Evolutionary conservation across 129 eudicot species (phyloP), one percentile per base, ranked within the genome.

Genomic region (Ambrosia trifida): DNA sequence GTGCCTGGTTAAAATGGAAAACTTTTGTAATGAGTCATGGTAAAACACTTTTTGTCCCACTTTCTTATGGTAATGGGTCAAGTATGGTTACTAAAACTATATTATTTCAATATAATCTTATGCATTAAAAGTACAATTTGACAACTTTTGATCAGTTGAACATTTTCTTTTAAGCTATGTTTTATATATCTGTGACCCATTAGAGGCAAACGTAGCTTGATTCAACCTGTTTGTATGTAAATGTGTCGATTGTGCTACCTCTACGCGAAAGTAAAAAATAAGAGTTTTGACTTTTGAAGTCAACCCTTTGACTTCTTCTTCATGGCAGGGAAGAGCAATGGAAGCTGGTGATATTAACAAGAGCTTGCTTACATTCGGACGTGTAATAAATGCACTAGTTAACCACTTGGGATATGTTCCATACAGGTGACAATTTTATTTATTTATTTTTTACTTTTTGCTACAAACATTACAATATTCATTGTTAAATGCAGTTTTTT

Each of bases 261-360:
- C 19, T 30, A 51, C 36, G 19, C 3, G 17, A 32, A n/a, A 3
- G 16, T 5, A 40, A 43, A n/a, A 66, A 56, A 30, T 28, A 11
- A 31, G 54, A 65, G 18, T 28, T 59, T 77, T 43, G 64, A 64
- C 68, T 70, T n/a, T 58, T 46, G 40, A 33, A 62, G 69, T 68
- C 74, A 76, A 57, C 44, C 32, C 7, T 36, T 58, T 76, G 80
- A 67, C 74, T 58, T 70, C 47, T 28, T 62, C n/a, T 62, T 51
- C 11, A 52, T 63, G 69, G 54, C 80, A 86, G 92, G 92, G 78
- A 67, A 73, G 85, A 59, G 92, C 92, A 28, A 78, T 88, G 77
- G 92, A 86, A 83, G 86, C 92, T 11, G 92, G 92, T 33, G 92
- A 83, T 79, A 86, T 86, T 32, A 86, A 86, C 58, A 86, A 86